phyloP scores from a whole-genome alignment of 1,284 basidiomycete species.

The Pascua guehoae region DNA sequence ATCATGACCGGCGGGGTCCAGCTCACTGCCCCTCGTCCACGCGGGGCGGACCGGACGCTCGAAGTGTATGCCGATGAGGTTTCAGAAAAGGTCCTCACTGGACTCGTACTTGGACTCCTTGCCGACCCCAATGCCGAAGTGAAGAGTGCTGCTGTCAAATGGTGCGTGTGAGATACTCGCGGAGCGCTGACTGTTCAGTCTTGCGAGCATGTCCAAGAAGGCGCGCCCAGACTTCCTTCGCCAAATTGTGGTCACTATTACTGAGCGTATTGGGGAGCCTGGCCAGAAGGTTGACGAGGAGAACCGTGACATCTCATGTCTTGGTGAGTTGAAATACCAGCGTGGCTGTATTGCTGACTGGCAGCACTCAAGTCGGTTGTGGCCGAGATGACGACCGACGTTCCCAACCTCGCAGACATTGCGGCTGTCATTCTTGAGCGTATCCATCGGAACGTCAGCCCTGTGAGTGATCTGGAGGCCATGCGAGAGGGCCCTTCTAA shows the following conservation, averaged over 20 bases:
- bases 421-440: slow-evolving; percentile 8
- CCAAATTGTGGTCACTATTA: slow-evolving; percentile 72
- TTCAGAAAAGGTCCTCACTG: slow-evolving; percentile 73
- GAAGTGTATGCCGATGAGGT: slow-evolving; percentile 63
- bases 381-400: slow-evolving; percentile 59
- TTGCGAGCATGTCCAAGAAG: slow-evolving; percentile 36
- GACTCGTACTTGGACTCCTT: slow-evolving; percentile 74
- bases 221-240: slow-evolving; percentile 64
- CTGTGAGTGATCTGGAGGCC: neutral
- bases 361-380: slow-evolving; percentile 91
- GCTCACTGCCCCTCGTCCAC: neutral
- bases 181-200: slow-evolving; percentile 15
- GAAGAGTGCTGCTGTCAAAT: slow-evolving; percentile 94
- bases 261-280: slow-evolving; percentile 19
- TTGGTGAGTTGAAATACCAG: slow-evolving; percentile 59
- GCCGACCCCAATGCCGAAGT: slow-evolving; percentile 96
- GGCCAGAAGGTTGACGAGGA: slow-evolving; percentile 39
- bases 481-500: slow-evolving; percentile 3
- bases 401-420: neutral
- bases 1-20: slow-evolving; percentile 51
- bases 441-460: slow-evolving; percentile 63
- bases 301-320: slow-evolving; percentile 77
- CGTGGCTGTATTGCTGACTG: neutral
- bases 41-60: neutral
- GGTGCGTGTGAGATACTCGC: slow-evolving; percentile 53